Evolutionary conservation across 371 early-diverging fungal species (phyloP), one percentile per base, ranked within the genome.

Genomic region (Mucor irregularis): DNA sequence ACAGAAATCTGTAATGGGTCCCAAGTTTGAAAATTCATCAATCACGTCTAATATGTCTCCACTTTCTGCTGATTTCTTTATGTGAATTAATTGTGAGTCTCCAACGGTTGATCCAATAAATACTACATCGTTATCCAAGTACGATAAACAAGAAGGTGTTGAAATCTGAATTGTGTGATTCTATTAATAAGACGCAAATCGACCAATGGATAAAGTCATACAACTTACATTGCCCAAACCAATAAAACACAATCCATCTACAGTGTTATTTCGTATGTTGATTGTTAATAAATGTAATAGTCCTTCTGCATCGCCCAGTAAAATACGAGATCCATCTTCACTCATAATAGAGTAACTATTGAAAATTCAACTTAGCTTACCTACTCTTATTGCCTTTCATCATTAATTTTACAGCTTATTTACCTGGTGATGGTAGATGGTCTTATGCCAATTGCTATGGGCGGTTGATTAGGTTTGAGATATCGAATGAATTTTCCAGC

Each of bases 51-150:
- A 24, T 10, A 66, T 76, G 11, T 72, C 65, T 5, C 52, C 66
- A 28, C 57, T 58, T n/a, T 60, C 54, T 8, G 58, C 52, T 2
- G 63, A 31, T 25, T 62, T 7, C 57, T 58, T 22, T 83, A 92
- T 62, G 37, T 80, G 69, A 1, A 92, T 74, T 4, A 97, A 66
- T 49, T 90, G 87, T 5, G 95, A 94, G 68, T 97, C 96, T 4
- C 91, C 92, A 28, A 77, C 82, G 48, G 87, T 87, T 0, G 95
- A 94, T 2, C 96, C 97, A 17, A 96, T 73, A 70, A 82, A 96
- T 9, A 90, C 78, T 34, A 85, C 83, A 53, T 91, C 88, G 46
- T 83, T 82, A 43, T 81, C 89, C 9, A 96, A 71, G 60, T 91
- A 93, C 4, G 79, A 69, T 28, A 96, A 64, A n/a, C 85, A 78